Conservation (phyloP, 306 rosid genomes). For the Dryas drummondii region DNA sequence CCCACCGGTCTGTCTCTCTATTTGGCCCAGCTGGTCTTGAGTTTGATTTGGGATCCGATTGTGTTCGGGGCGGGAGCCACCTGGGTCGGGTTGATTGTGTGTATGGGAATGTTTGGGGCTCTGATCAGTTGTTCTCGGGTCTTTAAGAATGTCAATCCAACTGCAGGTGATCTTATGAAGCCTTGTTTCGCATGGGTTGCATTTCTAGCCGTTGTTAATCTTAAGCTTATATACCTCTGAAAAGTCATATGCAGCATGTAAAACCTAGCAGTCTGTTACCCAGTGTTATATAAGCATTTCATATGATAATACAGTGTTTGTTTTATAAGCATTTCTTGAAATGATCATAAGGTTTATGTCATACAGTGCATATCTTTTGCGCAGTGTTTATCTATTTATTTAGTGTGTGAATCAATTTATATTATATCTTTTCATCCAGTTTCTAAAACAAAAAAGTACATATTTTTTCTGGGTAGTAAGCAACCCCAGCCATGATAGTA, state of each 20-base stretch:
- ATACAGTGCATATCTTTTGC: too few species aligned
- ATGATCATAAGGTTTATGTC: too few species aligned
- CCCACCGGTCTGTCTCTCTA: constrained; percentile 46
- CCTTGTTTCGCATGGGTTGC: constrained; percentile 62
- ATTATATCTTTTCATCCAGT: too few species aligned
- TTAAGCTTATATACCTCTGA: constrained; percentile 45
- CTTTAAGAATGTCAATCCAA: constrained; percentile 38
- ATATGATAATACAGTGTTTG: background rate
- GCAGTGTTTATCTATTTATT: too few species aligned
- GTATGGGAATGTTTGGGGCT: constrained; percentile 35
- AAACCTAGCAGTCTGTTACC: background rate
- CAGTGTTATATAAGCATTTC: background rate
- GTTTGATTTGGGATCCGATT: constrained; percentile 56
- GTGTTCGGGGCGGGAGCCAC: constrained; percentile 48
- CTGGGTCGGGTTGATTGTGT: constrained; percentile 38
- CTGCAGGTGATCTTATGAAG: constrained; percentile 40
- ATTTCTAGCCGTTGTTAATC: constrained; percentile 54
- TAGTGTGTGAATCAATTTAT: too few species aligned
- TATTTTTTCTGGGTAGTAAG: too few species aligned
- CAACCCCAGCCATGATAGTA: too few species aligned
- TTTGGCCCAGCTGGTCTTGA: constrained; percentile 40
- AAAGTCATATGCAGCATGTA: background rate
- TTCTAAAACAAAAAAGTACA: too few species aligned
- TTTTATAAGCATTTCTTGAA: too few species aligned
- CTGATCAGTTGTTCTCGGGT: constrained; percentile 37